Base-by-base conservation (phyloP, 2,329 filamentous ascomycete genomes). In the Colletotrichum tabaci region DNA sequence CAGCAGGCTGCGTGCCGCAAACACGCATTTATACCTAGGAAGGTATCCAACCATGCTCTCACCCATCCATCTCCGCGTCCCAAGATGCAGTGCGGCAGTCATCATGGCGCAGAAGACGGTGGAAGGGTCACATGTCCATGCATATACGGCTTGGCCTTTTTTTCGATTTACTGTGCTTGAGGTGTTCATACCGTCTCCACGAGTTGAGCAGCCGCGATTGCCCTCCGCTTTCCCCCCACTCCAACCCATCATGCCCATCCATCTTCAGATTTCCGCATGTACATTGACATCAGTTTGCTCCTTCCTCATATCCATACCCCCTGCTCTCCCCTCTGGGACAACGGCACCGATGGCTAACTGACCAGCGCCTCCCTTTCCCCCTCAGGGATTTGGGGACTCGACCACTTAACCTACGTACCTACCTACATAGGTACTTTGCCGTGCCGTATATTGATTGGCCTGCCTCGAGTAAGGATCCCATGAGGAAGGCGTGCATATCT, bases 151-250 rank as follows among this genome's bases (percentile, higher is more conserved):
- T 50, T 62, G 30, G n/a, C 16, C 21, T 26, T 40, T 49, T 15
- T n/a, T 62, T 47, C 21, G 46, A 30, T 35, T 38, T 18, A 13
- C 58, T 18, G n/a, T 61, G 58, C 26, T 12, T 18, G 46, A 61
- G 30, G 40, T 38, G 26, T 18, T 42, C 38, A 42, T 40, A 12
- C n/a, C 44, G 30, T 50, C 30, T 10, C 10, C 8, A 35, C 30
- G 7, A 35, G 30, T 35, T 35, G 30, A 35, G 15, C 46, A 7
- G 21, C 26, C 9, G 10, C 26, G 5, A 23, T 30, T 62, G n/a
- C n/a, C 58, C 2, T 7, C 46, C 46, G 38, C 13, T 30, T 18
- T 18, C 15, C 18, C n/a, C 30, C 8, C 40, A 46, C 18, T 13
- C 13, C 9, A n/a, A 26, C n/a, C 35, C 46, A 18, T 42, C 12